These are phyloP conservation scores for Haplosporangium sp. DNA, from an alignment of 371 early-diverging fungal genomes.

Conservation along the genomic window DNA sequence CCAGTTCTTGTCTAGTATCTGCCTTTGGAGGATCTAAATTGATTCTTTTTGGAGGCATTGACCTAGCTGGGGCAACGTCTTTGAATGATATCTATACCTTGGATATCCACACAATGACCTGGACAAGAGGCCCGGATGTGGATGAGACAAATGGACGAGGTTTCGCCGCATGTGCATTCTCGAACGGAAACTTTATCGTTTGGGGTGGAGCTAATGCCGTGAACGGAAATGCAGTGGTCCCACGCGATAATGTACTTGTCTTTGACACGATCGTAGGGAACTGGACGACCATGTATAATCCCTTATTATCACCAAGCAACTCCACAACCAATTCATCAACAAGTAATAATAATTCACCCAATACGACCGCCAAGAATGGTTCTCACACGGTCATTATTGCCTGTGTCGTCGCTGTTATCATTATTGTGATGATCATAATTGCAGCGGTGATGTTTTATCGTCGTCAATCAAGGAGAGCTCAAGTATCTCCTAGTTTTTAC, in stretches of 20 bases:
- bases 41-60: constrained; percentile 28
- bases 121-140: constrained; percentile 17
- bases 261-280: not conserved
- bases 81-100: constrained; percentile 24
- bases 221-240: not conserved
- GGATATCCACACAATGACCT: constrained; percentile 24
- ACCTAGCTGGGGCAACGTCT: not conserved
- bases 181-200: constrained; percentile 9
- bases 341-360: too few relatives aligned
- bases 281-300: not conserved
- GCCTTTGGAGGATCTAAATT: constrained; percentile 19
- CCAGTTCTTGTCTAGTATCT: constrained; percentile 12
- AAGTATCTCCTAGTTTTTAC: not conserved
- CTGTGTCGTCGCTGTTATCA: not conserved
- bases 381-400: not conserved
- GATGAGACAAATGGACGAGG: not conserved
- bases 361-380: too few relatives aligned
- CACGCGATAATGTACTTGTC: not conserved
- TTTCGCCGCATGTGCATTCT: constrained; percentile 5
- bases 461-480: not conserved
- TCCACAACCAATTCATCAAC: too few relatives aligned
- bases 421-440: not conserved
- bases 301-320: not conserved
- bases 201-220: constrained; percentile 4
- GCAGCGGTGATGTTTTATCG: not conserved